phyloP scores from a whole-genome alignment of 768 basidiomycete species.

The Favolaschia claudopus region DNA sequence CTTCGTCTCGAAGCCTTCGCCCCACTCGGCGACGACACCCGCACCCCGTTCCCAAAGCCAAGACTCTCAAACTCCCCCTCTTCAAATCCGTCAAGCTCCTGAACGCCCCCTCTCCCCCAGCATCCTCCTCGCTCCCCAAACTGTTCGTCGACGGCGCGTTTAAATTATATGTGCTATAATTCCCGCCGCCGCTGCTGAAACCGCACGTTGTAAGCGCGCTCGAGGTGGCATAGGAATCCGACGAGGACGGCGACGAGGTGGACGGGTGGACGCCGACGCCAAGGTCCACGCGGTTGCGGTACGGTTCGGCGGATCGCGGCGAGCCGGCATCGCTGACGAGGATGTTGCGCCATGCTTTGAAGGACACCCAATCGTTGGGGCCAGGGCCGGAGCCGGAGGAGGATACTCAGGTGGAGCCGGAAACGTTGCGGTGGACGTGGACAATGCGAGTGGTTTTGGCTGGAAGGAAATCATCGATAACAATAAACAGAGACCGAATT shows the following conservation, averaged over 20 bases:
- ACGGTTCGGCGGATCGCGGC: constrained; percentile 33
- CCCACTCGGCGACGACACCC: too few species aligned
- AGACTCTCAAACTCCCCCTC: constrained; percentile 92
- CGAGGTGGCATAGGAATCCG: not conserved
- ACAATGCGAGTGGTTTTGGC: constrained; percentile 85
- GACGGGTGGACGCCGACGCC: constrained; percentile 21
- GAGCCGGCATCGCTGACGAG: constrained; percentile 23
- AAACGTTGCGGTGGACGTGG: constrained; percentile 79
- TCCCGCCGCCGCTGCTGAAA: too few species aligned
- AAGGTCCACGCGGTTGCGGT: constrained; percentile 31
- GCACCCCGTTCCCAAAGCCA: too few species aligned
- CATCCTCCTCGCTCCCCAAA: constrained; percentile 45
- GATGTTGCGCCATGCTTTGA: constrained; percentile 19
- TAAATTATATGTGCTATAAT: constrained; percentile 34
- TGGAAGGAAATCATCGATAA: too few species aligned
- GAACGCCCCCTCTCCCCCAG: constrained; percentile 77
- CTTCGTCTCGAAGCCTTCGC: constrained; percentile 69
- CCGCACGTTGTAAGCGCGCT: too few species aligned
- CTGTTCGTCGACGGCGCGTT: constrained; percentile 38
- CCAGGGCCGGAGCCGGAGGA: constrained; percentile 38
- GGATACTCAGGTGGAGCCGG: constrained; percentile 64
- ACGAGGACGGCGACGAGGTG: constrained; percentile 8
- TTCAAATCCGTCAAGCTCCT: constrained; percentile 83
- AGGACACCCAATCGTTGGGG: constrained; percentile 16
- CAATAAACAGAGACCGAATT: too few species aligned